Evolutionary conservation across 1,284 basidiomycete genomes (phyloP), one percentile per base, ranked within the genome.

Genomic region (Amylostereum chailletii): DNA sequence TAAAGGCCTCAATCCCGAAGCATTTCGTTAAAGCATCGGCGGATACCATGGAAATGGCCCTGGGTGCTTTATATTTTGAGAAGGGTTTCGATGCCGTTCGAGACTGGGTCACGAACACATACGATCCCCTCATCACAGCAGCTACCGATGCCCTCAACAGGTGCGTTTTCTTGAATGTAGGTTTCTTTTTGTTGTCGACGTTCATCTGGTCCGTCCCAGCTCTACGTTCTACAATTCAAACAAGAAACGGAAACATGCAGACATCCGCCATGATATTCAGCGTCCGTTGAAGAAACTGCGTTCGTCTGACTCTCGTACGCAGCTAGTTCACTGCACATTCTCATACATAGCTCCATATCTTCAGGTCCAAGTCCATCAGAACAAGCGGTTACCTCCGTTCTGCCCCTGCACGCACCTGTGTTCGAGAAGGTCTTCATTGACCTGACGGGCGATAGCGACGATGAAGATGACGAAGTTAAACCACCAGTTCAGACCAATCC

Each of bases 21-120:
- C 34, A 38, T 9, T 32, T 57, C 37, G 51, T 62, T 26, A 66
- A 66, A 53, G 53, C 57, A 7, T 62, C 60, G 8, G 65, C 63
- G 9, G 65, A 66, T 44, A 49, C 63, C 7, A 62, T 66, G 48
- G 65, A 67, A 51, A 62, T 63, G n/a, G 55, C 63, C 11, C 58
- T 65, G 19, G 64, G 57, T 11, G 58, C 59, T 11, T 63, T 64
- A 43, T 64, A 61, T 52, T 27, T 61, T 10, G 60, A 65, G 29
- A 38, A 46, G 4, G 64, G 64, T 0, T 62, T 63, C 41, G 55
- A 61, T 40, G 49, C 57, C 32, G 54, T 65, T 29, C 61, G 53
- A 19, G 43, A 53, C 5, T 65, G 64, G 64, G 60, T 62, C 1
- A 42, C 48, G 31, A 55, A 56, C 6, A 53, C 63, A 8, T 65